Percentiles rank a stretch among this genome's conserved stretches.
Evolutionary conservation across 306 rosid species (phyloP).

Genomic region (Prosopis cineraria): DNA sequence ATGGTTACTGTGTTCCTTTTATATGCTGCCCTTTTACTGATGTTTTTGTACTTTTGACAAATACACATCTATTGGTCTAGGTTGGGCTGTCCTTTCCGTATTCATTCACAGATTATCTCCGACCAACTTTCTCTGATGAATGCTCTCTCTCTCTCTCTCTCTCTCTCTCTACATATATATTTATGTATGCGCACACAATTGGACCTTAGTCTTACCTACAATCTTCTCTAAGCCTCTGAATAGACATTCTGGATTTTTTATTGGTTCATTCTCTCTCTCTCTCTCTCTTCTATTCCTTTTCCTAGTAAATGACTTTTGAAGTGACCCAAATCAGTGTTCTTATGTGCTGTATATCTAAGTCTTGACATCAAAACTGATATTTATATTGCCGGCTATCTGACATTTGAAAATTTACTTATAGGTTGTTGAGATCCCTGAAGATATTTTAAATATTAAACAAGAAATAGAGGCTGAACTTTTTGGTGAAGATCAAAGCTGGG

Average conservation of each 20-base stretch:
- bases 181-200: too few species aligned
- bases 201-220: too few species aligned
- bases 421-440: constrained; percentile 70
- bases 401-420: constrained; percentile 33
- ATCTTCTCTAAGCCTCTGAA: background rate
- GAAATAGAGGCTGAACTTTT: constrained; percentile 80
- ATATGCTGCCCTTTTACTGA: background rate
- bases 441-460: constrained; percentile 65
- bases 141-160: background rate
- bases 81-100: background rate
- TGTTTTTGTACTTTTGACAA: background rate
- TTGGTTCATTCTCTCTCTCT: background rate
- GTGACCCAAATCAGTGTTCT: background rate
- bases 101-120: background rate
- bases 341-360: background rate
- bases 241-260: background rate
- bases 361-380: constrained; percentile 19
- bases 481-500: constrained; percentile 90
- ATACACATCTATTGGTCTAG: background rate
- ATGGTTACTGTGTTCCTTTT: background rate
- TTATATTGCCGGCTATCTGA: constrained; percentile 17
- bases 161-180: too few species aligned
- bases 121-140: background rate
- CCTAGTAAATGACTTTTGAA: background rate
- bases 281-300: background rate